Percentiles rank a stretch among this genome's conserved stretches.
These are phyloP conservation scores for Microstegium vimineum DNA, from an alignment of 176 grass and related monocot genomes.

Conservation along the genomic window DNA sequence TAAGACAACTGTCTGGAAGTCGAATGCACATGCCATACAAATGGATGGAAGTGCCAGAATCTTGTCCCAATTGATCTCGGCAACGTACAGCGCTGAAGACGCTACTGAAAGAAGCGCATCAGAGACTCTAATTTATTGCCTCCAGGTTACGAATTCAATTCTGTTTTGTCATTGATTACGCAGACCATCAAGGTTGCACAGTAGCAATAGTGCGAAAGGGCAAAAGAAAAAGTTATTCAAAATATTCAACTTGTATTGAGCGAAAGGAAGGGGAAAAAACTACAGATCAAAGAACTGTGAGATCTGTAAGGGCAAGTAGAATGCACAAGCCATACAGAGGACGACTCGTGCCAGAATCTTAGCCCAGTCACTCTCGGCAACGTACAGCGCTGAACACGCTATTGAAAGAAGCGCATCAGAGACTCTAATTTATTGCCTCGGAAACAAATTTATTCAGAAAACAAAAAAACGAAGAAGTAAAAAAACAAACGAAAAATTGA, in stretches of 20 bases:
- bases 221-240: no score
- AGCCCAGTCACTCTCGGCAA: slow-evolving; percentile 56
- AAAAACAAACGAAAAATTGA: not conserved
- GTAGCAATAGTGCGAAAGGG: no score
- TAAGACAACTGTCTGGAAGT: not conserved
- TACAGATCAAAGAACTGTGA: not conserved
- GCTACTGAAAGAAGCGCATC: slow-evolving; percentile 67
- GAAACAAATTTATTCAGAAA: not conserved
- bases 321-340: slow-evolving; percentile 46
- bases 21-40: not conserved
- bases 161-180: not conserved
- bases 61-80: slow-evolving; percentile 15
- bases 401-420: slow-evolving; percentile 75
- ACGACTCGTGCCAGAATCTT: slow-evolving; percentile 66
- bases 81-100: slow-evolving; percentile 90
- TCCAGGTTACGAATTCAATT: not conserved
- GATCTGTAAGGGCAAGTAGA: slow-evolving; percentile 45
- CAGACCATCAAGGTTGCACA: no score
- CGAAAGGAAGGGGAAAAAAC: not conserved
- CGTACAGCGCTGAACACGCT: slow-evolving; percentile 89
- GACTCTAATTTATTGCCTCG: slow-evolving; percentile 97
- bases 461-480: not conserved
- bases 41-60: not conserved
- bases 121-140: slow-evolving; percentile 99
- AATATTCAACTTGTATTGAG: no score